phyloP scores from a whole-genome alignment of 2,329 filamentous ascomycete genomes.

The Hypoxylon sp. region DNA sequence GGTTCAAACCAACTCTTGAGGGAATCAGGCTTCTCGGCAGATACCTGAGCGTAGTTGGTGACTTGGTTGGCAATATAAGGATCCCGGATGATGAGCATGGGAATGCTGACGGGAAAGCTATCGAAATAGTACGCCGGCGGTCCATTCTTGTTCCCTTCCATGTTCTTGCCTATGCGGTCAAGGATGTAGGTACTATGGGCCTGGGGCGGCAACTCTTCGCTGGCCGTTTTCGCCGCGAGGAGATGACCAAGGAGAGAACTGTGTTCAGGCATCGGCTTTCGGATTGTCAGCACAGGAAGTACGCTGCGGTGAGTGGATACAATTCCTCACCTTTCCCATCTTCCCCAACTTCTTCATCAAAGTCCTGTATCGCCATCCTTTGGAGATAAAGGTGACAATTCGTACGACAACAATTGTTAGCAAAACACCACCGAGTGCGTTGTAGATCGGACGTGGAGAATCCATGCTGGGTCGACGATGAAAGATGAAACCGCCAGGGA shows the following conservation, averaged over 20 bases:
- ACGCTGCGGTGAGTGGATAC: neutral
- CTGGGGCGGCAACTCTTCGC: constrained; percentile 44
- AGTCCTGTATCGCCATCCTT: constrained; percentile 39
- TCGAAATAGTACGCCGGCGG: constrained; percentile 50
- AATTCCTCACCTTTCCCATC: constrained; percentile 43
- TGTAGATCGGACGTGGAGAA: constrained; percentile 30
- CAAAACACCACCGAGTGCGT: constrained; percentile 41
- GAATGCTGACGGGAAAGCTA: constrained; percentile 46
- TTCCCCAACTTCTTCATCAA: constrained; percentile 40
- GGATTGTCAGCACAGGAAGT: constrained; percentile 8
- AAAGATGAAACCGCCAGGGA: neutral
- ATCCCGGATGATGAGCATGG: constrained; percentile 48
- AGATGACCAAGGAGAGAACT: constrained; percentile 49
- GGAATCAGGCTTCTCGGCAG: constrained; percentile 45
- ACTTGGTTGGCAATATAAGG: constrained; percentile 49
- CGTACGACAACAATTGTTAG: constrained; percentile 32
- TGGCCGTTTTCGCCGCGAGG: constrained; percentile 47
- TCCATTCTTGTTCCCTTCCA: constrained; percentile 28
- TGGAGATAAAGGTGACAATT: constrained; percentile 35
- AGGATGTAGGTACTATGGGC: constrained; percentile 47
- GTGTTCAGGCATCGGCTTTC: constrained; percentile 49
- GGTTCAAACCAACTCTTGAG: constrained; percentile 50
- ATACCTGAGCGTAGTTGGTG: constrained; percentile 45
- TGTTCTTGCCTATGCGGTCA: constrained; percentile 38
- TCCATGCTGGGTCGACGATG: constrained; percentile 29